phyloP scores from a whole-genome alignment of 2,329 filamentous ascomycete genomes.

The Verticillium longisporum region DNA sequence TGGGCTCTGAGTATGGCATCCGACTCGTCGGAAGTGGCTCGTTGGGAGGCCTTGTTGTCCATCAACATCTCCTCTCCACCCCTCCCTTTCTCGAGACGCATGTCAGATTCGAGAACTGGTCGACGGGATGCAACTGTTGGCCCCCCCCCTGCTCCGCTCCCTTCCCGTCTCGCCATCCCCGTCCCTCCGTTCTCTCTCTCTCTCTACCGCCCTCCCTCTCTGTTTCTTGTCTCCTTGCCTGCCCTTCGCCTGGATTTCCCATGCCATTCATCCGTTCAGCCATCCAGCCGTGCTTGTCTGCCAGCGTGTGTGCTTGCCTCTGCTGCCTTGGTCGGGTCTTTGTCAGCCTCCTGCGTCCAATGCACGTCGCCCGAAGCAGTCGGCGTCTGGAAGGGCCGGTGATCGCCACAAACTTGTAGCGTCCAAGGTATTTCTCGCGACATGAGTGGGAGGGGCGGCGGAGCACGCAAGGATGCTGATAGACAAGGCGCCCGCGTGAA shows the following conservation, averaged over 20 bases:
- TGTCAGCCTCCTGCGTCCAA: background rate
- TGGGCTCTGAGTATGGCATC: background rate
- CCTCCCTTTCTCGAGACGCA: background rate
- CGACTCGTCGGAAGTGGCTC: background rate
- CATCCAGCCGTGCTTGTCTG: no score
- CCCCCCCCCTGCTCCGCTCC: background rate
- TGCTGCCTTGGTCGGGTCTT: background rate
- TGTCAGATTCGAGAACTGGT: background rate
- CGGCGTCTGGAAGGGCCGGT: background rate
- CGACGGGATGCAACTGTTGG: background rate
- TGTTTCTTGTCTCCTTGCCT: background rate
- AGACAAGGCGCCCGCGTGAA: background rate
- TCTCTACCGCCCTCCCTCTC: background rate
- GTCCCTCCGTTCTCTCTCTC: background rate
- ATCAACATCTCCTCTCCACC: no score
- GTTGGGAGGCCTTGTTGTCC: background rate
- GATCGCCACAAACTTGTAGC: background rate
- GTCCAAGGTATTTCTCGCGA: background rate
- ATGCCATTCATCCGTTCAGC: no score
- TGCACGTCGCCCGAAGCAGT: slow-evolving; percentile 1
- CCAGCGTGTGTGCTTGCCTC: background rate
- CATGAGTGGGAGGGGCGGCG: no score
- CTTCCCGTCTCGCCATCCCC: background rate
- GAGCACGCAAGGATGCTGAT: background rate
- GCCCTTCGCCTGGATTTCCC: background rate